Evolutionary conservation across 495 filamentous ascomycete genomes (phyloP), one percentile per base, ranked within the genome.

Genomic region (Aspergillus ellipticus): DNA sequence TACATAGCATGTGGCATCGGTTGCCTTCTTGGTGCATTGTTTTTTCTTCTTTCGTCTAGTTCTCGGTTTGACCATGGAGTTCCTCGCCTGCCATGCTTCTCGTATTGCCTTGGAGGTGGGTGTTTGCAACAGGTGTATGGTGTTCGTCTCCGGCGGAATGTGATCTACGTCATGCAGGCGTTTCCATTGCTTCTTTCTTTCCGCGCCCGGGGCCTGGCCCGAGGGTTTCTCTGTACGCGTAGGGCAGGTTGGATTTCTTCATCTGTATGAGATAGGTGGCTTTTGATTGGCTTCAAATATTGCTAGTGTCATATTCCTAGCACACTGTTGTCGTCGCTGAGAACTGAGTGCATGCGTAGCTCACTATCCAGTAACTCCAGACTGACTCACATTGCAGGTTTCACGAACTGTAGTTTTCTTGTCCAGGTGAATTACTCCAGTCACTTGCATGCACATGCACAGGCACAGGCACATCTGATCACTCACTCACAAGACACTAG

Each of bases 51-150:
- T 49, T 46, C 53, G 35, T 56, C 13, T 51, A 29, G 8, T 52
- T 54, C n/a, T 51, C 46, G 49, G 59, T 54, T 59, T 51, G 42
- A 57, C 22, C 46, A 53, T 56, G 51, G 49, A 52, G 29, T 43
- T 58, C 28, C 39, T 57, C 46, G 48, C 45, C 58, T 53, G 42
- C 53, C 53, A 41, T 57, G 48, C 49, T 50, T 53, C 4, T 62
- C 41, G 41, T 37, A 55, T 62, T 53, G 45, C 53, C 55, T 58
- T 53, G 61, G 52, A 59, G 54, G 56, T 45, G 51, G 58, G 56
- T 59, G 56, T 60, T 64, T 49, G 53, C 43, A 55, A 56, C 49
- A 54, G 61, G 64, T 62, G 64, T 62, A 64, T 55, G 64, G 64
- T 67, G 64, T 64, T 67, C 46, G 16, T 41, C 55, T 42, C 42